These are phyloP conservation scores for Sextonia rubra DNA, from an alignment of 164 flowering plant species.

Conservation along the genomic window DNA sequence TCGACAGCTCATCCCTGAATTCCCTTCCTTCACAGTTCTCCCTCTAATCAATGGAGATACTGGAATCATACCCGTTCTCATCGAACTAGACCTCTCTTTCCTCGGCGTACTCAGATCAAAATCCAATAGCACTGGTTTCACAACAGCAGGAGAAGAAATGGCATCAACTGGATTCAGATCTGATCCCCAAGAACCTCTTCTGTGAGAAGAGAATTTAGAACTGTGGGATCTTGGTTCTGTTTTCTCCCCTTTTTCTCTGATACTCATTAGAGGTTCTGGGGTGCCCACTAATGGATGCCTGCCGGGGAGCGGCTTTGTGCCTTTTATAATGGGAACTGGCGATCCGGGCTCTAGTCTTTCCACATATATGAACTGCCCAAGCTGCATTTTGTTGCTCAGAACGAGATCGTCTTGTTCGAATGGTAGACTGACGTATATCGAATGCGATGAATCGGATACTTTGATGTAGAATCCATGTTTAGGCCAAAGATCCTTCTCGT, in stretches of 20 bases:
- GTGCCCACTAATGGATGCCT: constrained; percentile 89
- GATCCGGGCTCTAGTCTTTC: constrained; percentile 85
- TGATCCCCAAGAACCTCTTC: constrained; percentile 79
- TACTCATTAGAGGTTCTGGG: constrained; percentile 78
- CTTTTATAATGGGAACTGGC: constrained; percentile 75
- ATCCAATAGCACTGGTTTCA: constrained; percentile 66
- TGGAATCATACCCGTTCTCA: constrained; percentile 16
- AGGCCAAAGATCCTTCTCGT: constrained; percentile 81
- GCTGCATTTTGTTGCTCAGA: constrained; percentile 83
- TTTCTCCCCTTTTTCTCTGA: constrained; percentile 51
- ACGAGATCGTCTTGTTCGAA: constrained; percentile 88
- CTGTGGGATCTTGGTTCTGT: constrained; percentile 4
- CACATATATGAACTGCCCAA: constrained; percentile 89
- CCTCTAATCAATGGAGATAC: constrained; percentile 34
- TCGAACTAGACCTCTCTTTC: constrained; percentile 35
- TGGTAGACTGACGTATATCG: constrained; percentile 74
- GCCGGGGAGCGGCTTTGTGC: constrained; percentile 81
- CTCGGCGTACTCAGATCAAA: constrained; percentile 70
- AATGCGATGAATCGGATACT: constrained; percentile 90
- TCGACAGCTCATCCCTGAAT: constrained; percentile 27
- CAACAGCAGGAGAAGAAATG: constrained; percentile 37
- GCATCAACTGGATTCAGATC: constrained; percentile 27
- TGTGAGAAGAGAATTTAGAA: constrained; percentile 26
- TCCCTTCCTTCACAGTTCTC: constrained; percentile 40
- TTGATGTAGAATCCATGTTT: constrained; percentile 85